Percentiles rank a stretch among this genome's conserved stretches.
Conservation (phyloP, 768 basidiomycete species). For the Tricholoma terreum region DNA sequence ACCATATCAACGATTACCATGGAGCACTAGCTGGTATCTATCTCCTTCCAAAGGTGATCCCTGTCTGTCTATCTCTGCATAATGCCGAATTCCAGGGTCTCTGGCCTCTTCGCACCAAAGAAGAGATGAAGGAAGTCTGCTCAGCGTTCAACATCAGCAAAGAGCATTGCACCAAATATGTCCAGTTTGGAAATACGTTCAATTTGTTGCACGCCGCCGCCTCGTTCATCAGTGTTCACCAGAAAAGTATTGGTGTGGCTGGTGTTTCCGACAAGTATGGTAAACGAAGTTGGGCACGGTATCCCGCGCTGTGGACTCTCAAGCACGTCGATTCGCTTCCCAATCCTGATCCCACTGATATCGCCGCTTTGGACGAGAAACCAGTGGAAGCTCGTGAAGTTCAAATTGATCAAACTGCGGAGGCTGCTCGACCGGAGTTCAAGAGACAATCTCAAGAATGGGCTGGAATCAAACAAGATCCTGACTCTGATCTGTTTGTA, state of each 20-base stretch:
- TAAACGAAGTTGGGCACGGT: conserved; percentile 94
- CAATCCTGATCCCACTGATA: conserved; percentile 94
- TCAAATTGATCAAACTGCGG: conserved; percentile 73
- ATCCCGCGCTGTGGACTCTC: conserved; percentile 93
- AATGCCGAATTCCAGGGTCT: conserved; percentile 98
- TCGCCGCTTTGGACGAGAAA: conserved; percentile 84
- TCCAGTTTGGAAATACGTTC: conserved; percentile 98
- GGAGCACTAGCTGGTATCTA: conserved; percentile 90
- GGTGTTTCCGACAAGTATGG: conserved; percentile 98
- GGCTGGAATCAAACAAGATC: conserved; percentile 91
- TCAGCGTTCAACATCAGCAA: conserved; percentile 98
- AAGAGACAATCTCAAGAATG: conserved; percentile 95
- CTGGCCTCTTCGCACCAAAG: conserved; percentile 94
- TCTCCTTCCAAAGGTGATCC: conserved; percentile 86
- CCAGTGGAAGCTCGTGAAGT: conserved; percentile 71
- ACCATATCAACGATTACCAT: conserved; percentile 95
- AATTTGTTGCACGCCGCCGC: conserved; percentile 93
- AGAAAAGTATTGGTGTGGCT: conserved; percentile 91
- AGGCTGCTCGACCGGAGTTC: conserved; percentile 85
- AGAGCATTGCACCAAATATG: conserved; percentile 93
- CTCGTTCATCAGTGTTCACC: conserved; percentile 88
- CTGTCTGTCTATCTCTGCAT: conserved; percentile 88
- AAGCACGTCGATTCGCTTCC: conserved; percentile 94
- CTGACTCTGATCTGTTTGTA: conserved; percentile 86
- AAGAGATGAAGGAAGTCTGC: conserved; percentile 98